A percentile compares a stretch with the other conserved stretches of the same genome.
These are phyloP conservation scores for Adansonia grandidieri DNA, from an alignment of 441 rosid genomes.

Conservation along the genomic window DNA sequence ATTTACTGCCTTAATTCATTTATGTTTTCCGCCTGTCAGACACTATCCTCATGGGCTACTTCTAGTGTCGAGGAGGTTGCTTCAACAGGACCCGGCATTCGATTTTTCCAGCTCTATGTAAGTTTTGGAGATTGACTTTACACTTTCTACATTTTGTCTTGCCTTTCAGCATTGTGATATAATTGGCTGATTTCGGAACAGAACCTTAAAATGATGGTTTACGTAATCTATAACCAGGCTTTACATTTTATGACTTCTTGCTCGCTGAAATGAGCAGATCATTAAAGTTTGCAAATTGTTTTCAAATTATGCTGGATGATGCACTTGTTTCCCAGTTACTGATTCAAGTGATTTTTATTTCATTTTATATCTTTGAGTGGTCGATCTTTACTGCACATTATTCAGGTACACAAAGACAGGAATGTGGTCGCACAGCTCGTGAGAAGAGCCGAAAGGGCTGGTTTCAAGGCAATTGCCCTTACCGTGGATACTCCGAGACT, in stretches of 20 bases:
- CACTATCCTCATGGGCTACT: conserved; percentile 85
- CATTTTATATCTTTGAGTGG: not conserved
- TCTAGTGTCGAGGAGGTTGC: conserved; percentile 95
- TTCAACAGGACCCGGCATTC: conserved; percentile 92
- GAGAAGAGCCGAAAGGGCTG: conserved; percentile 92
- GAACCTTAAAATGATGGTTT: not conserved
- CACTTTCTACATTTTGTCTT: not conserved
- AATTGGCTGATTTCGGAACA: not conserved
- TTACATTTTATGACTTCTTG: not conserved
- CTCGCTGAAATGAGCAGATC: not conserved
- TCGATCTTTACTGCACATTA: conserved; percentile 10
- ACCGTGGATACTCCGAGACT: conserved; percentile 96
- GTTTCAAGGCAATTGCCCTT: conserved; percentile 93
- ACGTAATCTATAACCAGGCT: not conserved
- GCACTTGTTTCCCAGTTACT: not conserved
- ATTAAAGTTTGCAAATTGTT: not conserved
- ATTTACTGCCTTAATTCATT: not conserved
- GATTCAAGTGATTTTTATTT: not conserved
- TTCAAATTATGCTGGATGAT: not conserved
- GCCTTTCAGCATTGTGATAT: conserved; percentile 17
- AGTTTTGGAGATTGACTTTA: conserved; percentile 34
- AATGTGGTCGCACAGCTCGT: conserved; percentile 83
- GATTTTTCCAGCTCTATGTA: conserved; percentile 96
- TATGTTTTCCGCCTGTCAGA: conserved; percentile 48
- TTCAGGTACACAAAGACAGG: conserved; percentile 81